phyloP scores from a whole-genome alignment of 768 basidiomycete species.

The Omphalotus guepiniiformis region DNA sequence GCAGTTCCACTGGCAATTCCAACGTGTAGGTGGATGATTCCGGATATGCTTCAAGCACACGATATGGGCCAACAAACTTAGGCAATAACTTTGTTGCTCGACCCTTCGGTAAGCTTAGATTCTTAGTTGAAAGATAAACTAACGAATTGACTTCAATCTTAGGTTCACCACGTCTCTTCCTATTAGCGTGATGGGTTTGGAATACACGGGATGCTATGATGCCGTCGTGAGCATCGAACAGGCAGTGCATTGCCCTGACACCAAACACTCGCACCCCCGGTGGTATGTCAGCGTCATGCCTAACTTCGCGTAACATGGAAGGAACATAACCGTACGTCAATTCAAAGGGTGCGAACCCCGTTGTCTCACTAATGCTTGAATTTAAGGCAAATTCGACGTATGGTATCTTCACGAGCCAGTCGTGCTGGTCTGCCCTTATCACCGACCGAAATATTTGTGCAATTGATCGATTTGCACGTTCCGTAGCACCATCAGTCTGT shows the following conservation, averaged over 20 bases:
- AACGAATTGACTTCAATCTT: slow-evolving; percentile 11
- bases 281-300: too few relatives aligned
- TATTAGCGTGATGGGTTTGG: slow-evolving; percentile 21
- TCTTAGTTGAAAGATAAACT: slow-evolving; percentile 28
- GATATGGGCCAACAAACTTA: slow-evolving; percentile 27
- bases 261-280: slow-evolving; percentile 19
- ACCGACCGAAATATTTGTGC: slow-evolving; percentile 12
- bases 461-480: slow-evolving; percentile 11
- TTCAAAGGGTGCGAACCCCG: slow-evolving; percentile 23
- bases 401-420: slow-evolving; percentile 14
- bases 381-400: slow-evolving; percentile 19
- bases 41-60: slow-evolving; percentile 1
- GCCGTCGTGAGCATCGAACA: slow-evolving; percentile 22
- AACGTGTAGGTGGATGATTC: slow-evolving; percentile 18
- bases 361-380: slow-evolving; percentile 14
- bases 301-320: background rate
- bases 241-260: slow-evolving; percentile 8
- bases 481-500: slow-evolving; percentile 25
- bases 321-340: slow-evolving; percentile 20
- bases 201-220: slow-evolving; percentile 19
- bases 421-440: slow-evolving; percentile 12
- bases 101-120: slow-evolving; percentile 26
- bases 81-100: slow-evolving; percentile 26
- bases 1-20: slow-evolving; percentile 19
- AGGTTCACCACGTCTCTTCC: slow-evolving; percentile 10